Evolutionary conservation across 106 monocot genomes (phyloP), one percentile per base, ranked within the genome.

Genomic region (Acorus gramineus): DNA sequence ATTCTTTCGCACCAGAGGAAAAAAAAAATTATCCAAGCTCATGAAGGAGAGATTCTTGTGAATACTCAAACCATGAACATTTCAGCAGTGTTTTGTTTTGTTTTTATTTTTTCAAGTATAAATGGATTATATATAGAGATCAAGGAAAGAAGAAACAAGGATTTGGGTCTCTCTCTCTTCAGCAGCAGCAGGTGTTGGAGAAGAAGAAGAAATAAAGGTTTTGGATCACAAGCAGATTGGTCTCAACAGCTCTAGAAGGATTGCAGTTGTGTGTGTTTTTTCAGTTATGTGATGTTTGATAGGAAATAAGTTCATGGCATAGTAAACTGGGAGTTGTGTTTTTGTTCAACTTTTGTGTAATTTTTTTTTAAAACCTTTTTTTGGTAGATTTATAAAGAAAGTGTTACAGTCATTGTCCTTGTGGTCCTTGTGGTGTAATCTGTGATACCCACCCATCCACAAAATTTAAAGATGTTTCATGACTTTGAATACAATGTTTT

Each of bases 141-240:
- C 53, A 7, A 6, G 43, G 9, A 7, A 47, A 43, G 8, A 11
- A 49, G 42, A 9, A 63, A 62, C 13, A 14, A 14, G 12, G 14
- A 42, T 60, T 70, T 61, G 71, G 52, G 53, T 71, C 9, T 55
- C 55, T 3, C 55, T 3, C 6, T 47, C 28, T 11, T 6, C 12
- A 62, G 61, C 44, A 47, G 61, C 61, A 62, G 61, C 53, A 55
- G 61, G 8, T 53, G 59, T 6, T 59, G 49, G 59, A 60, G 50
- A 44, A 60, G 69, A 13, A 42, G 6, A 44, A 51, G 47, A 7
- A 28, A 28, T 28, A 28, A 28, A 28, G 28, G 28, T 28, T 44
- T 62, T 53, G 61, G 49, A 50, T 59, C 42, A 8, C 5, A 59
- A 69, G 59, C 6, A 49, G 14, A 59, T 69, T 46, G 42, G 43